Evolutionary conservation across 2,329 filamentous ascomycete genomes (phyloP).

Genomic region (Fusarium nelsonii): DNA sequence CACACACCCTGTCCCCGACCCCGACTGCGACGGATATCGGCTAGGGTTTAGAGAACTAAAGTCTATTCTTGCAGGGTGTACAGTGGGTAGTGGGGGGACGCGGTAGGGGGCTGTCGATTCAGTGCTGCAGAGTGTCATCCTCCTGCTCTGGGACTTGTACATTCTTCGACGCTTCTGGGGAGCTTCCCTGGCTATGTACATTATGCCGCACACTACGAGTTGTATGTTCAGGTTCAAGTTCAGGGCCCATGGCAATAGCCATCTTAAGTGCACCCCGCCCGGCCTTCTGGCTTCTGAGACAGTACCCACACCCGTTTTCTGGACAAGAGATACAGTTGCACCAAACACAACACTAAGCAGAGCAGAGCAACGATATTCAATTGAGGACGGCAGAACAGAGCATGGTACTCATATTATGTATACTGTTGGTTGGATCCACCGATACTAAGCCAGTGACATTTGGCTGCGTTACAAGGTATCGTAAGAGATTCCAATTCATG

Average conservation of each 20-base stretch:
- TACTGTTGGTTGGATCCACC: constrained; percentile 18
- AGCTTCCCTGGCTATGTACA: constrained; percentile 17
- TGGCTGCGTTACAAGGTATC: constrained; percentile 1
- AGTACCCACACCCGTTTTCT: constrained; percentile 11
- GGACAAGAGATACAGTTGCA: constrained; percentile 12
- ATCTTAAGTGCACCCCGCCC: constrained; percentile 25
- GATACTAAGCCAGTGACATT: constrained; percentile 33
- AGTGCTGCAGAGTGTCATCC: constrained; percentile 32
- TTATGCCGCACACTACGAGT: constrained; percentile 14
- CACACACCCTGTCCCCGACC: constrained; percentile 18
- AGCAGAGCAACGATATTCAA: constrained; percentile 21
- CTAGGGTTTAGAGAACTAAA: constrained; percentile 43
- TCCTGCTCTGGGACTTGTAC: constrained; percentile 24
- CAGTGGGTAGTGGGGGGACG: constrained; percentile 18
- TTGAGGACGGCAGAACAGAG: constrained; percentile 15
- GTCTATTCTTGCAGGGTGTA: constrained; percentile 41
- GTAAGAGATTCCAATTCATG: constrained; percentile 10
- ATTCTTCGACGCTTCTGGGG: constrained; percentile 28
- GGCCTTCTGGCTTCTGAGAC: constrained; percentile 24
- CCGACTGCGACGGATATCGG: constrained; percentile 43
- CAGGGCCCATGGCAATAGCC: constrained; percentile 6
- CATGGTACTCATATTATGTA: background rate
- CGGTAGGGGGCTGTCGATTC: constrained; percentile 23
- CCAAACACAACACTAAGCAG: constrained; percentile 1
- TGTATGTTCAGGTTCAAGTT: constrained; percentile 5